Base-by-base conservation (phyloP, 2,329 filamentous ascomycete species). In the Monilinia aucupariae region DNA sequence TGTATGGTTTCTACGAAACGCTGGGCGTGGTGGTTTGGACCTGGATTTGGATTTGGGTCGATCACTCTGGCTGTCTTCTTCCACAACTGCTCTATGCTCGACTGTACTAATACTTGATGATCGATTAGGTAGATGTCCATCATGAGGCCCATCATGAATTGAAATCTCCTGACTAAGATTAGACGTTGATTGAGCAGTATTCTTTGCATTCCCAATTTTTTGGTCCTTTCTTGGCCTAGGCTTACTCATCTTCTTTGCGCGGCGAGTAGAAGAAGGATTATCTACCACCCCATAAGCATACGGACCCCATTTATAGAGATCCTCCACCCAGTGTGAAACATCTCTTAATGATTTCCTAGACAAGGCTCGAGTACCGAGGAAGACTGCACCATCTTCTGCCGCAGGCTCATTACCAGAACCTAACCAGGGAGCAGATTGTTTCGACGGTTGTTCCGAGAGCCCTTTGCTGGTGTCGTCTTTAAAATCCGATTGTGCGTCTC, bases 311-410 rank as follows among this genome's bases (percentile, higher is more conserved):
- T 81, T 86, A 74, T 94, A 96, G 2, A 97, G 81, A 71, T 90
- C 89, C 74, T 96, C 90, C 81, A 94, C 88, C 93, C 93, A 97
- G 62, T 88, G 84, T 1, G 89, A 88, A 32, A 97, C 74, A 69
- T 88, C 85, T 54, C 86, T 81, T 52, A 96, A 72, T 0, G 91
- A 93, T 22, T 81, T 81, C 61, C 85, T 82, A 15, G 89, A 88
- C 51, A 97, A 74, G 9, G 85, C 83, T 3, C 91, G 91, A 0
- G 88, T 81, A 0, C 93, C 93, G 8, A 93, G 82, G 71, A 97
- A 97, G 41, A 97, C 84, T 9, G 91, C 85, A 22, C 93, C 93
- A 73, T 97, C 93, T 63, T 90, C 84, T 10, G 88, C 82, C 1
- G 81, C 80, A 4, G 90, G 85, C 64, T 86, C 82, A 60, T 79